Evolutionary conservation across 2,329 filamentous ascomycete genomes (phyloP).

Genomic region (Cephalotrichum gorgonifer): DNA sequence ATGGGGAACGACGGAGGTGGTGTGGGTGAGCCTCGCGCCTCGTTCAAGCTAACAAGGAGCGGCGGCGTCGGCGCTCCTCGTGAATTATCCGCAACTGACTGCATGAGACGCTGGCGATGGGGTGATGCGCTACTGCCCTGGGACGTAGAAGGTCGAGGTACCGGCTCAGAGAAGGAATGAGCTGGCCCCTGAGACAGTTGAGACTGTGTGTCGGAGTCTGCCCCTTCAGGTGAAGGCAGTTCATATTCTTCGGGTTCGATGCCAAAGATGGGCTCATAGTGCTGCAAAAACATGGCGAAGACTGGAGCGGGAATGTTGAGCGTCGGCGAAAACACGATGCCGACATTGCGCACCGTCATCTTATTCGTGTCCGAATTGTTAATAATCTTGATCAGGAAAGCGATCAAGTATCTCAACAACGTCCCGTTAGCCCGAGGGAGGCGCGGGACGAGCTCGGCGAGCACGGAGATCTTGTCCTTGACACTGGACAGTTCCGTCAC

Average conservation of each 20-base stretch:
- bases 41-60: slow-evolving; percentile 20
- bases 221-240: slow-evolving; percentile 32
- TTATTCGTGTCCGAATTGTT: slow-evolving; percentile 87
- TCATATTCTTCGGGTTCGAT: slow-evolving; percentile 55
- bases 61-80: slow-evolving; percentile 40
- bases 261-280: slow-evolving; percentile 79
- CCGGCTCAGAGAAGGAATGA: slow-evolving; percentile 17
- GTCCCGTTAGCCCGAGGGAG: slow-evolving; percentile 74
- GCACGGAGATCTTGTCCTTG: slow-evolving; percentile 63
- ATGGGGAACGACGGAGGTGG: slow-evolving; percentile 18
- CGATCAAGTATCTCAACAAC: slow-evolving; percentile 72
- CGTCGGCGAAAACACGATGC: slow-evolving; percentile 95
- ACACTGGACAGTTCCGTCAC: slow-evolving; percentile 71
- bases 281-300: slow-evolving; percentile 86
- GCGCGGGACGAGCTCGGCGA: slow-evolving; percentile 68
- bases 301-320: slow-evolving; percentile 92
- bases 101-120: slow-evolving; percentile 37
- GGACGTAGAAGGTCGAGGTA: slow-evolving; percentile 39
- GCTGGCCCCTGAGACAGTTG: slow-evolving; percentile 16
- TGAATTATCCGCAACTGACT: slow-evolving; percentile 23
- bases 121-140: slow-evolving; percentile 38
- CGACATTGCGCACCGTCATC: slow-evolving; percentile 96
- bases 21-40: slow-evolving; percentile 29
- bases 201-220: slow-evolving; percentile 23
- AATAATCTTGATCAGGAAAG: slow-evolving; percentile 85